A percentile compares a stretch with the other conserved stretches of the same genome.
Conservation (phyloP, 257 asterid species). For the Nicotiana otophora region DNA sequence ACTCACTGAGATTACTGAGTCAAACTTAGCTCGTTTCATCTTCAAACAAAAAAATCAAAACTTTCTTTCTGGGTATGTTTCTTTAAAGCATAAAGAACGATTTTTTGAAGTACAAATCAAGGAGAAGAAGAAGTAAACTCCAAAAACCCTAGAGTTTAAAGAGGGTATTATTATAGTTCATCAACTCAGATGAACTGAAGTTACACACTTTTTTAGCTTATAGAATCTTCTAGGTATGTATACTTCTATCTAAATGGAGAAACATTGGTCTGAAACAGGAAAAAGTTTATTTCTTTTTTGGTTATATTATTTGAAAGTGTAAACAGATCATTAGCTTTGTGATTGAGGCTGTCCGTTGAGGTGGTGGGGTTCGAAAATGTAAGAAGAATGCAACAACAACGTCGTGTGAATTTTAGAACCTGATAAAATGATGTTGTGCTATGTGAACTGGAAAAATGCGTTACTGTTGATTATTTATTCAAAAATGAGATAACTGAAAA, state of each 20-base stretch:
- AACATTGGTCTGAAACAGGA: neutral
- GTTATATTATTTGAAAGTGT: neutral
- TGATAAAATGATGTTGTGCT: neutral
- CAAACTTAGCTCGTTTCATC: conserved; percentile 60
- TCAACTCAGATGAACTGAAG: conserved; percentile 25
- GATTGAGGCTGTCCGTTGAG: conserved; percentile 10
- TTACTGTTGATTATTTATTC: neutral
- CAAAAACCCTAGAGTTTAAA: neutral
- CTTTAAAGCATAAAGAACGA: conserved; percentile 8
- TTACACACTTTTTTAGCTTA: neutral
- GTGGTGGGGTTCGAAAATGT: neutral
- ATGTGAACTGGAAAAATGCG: neutral
- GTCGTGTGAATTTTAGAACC: neutral
- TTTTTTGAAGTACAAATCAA: conserved; percentile 21
- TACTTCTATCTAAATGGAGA: neutral
- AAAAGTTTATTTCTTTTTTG: neutral
- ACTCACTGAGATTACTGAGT: conserved; percentile 65
- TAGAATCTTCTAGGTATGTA: neutral
- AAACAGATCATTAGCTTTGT: conserved; percentile 6
- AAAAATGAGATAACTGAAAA: neutral
- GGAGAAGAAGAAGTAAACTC: neutral
- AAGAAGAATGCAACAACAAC: neutral
- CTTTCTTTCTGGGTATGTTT: neutral
- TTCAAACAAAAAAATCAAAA: conserved; percentile 7
- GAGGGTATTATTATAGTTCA: conserved; percentile 18